phyloP scores from a whole-genome alignment of 2,329 filamentous ascomycete genomes.

The Aureobasidium sp. region DNA sequence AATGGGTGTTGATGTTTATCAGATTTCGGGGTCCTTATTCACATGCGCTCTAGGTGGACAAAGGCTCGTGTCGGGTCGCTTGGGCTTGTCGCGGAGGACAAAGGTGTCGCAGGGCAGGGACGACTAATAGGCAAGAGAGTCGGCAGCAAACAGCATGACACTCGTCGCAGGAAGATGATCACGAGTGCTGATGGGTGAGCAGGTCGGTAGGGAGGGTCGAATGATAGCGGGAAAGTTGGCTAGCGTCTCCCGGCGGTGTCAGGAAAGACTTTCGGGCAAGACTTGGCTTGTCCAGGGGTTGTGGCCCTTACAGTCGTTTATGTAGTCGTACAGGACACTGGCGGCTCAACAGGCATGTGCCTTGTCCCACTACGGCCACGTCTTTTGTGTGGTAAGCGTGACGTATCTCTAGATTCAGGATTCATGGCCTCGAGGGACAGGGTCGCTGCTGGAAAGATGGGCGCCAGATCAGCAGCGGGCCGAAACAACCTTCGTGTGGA shows the following conservation, averaged over 20 bases:
- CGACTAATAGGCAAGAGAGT: not conserved
- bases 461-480: not conserved
- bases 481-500: not conserved
- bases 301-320: not conserved
- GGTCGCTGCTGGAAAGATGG: not conserved
- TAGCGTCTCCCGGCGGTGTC: not conserved
- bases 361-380: not conserved
- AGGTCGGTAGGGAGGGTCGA: constrained; percentile 2
- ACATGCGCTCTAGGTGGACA: constrained; percentile 7
- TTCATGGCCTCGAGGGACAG: not conserved
- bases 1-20: not conserved
- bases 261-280: not conserved
- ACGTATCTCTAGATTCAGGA: not conserved
- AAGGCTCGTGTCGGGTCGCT: not conserved
- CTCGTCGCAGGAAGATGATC: not conserved
- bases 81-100: not conserved
- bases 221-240: constrained; percentile 3
- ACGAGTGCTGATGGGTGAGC: not conserved
- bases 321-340: not conserved
- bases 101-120: not conserved
- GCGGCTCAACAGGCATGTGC: not conserved
- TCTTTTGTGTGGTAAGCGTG: not conserved
- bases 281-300: not conserved
- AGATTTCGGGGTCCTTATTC: constrained; percentile 10
- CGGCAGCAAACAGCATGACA: not conserved